A percentile compares a stretch with the other conserved stretches of the same genome.
These are phyloP conservation scores for Tuber aestivum DNA, from an alignment of 495 filamentous ascomycete species.

Conservation along the genomic window DNA sequence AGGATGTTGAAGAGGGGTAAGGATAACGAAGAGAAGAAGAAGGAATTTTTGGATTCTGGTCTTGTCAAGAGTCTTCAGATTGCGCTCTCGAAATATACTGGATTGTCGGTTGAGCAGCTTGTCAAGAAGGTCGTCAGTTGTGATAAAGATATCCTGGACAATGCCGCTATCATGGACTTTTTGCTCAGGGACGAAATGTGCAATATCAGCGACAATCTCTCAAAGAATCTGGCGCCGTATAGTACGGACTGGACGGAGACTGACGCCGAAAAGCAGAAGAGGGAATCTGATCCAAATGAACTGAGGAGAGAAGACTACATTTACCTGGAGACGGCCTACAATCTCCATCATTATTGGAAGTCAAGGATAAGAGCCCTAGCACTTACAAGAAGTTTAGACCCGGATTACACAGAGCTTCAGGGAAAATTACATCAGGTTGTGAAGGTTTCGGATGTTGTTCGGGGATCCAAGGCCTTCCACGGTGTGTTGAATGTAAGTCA, in stretches of 20 bases:
- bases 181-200: conserved; percentile 86
- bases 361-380: conserved; percentile 84
- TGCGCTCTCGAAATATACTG: conserved; percentile 80
- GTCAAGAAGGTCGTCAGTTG: conserved; percentile 93
- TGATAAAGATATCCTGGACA: conserved; percentile 84
- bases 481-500: conserved; percentile 69
- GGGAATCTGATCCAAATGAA: conserved; percentile 82
- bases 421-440: conserved; percentile 76
- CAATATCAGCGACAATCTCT: conserved; percentile 79
- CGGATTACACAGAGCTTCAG: conserved; percentile 86
- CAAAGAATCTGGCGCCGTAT: conserved; percentile 89
- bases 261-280: conserved; percentile 66
- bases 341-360: conserved; percentile 98
- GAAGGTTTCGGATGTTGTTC: conserved; percentile 74
- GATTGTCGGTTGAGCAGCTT: conserved; percentile 70
- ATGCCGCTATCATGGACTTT: conserved; percentile 95
- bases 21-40: conserved; percentile 83
- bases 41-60: conserved; percentile 90
- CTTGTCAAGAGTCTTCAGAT: conserved; percentile 91
- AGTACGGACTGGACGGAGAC: conserved; percentile 94
- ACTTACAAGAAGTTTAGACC: conserved; percentile 76
- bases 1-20: conserved; percentile 66
- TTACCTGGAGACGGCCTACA: conserved; percentile 85
- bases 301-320: conserved; percentile 93
- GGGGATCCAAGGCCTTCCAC: conserved; percentile 86